These are phyloP conservation scores for Isabelozyma heimii DNA, from an alignment of 805 yeast species.

Conservation along the genomic window DNA sequence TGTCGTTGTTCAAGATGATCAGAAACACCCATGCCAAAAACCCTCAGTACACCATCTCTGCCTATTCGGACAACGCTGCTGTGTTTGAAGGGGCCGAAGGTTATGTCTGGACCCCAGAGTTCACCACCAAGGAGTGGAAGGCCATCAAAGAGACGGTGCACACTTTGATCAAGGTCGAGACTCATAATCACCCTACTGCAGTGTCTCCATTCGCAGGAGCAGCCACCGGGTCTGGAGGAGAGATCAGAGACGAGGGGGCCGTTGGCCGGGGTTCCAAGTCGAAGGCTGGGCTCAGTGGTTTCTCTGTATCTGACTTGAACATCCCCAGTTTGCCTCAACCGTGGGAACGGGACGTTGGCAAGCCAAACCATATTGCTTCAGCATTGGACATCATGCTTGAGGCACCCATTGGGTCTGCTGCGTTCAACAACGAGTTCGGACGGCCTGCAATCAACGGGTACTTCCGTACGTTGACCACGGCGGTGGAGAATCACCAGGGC, in stretches of 20 bases:
- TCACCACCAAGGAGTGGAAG: constrained; percentile 67
- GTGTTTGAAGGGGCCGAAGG: constrained; percentile 84
- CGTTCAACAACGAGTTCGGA: constrained; percentile 98
- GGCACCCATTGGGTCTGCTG: constrained; percentile 97
- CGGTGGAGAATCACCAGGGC: constrained; percentile 60
- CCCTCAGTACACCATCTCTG: constrained; percentile 83
- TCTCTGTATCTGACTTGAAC: constrained; percentile 82
- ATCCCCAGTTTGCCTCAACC: constrained; percentile 88
- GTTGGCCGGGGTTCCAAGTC: constrained; percentile 98
- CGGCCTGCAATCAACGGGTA: constrained; percentile 97
- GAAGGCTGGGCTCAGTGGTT: constrained; percentile 94
- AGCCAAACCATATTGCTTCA: constrained; percentile 90
- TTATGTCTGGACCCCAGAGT: constrained; percentile 75
- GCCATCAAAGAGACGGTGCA: constrained; percentile 77
- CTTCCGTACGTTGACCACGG: constrained; percentile 90
- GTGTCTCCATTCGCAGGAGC: constrained; percentile 99
- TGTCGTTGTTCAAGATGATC: constrained; percentile 88
- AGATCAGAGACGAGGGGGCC: constrained; percentile 99
- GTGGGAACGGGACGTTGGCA: constrained; percentile 91
- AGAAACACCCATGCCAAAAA: constrained; percentile 83
- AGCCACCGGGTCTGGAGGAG: constrained; percentile 99
- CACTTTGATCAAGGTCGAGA: constrained; percentile 92
- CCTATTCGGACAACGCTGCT: constrained; percentile 98
- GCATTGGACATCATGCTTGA: constrained; percentile 92
- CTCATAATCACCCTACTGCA: constrained; percentile 99